Base-by-base conservation (phyloP, 225 moss, liverwort and hornwort genomes). In the Antitrichia curtipendula region DNA sequence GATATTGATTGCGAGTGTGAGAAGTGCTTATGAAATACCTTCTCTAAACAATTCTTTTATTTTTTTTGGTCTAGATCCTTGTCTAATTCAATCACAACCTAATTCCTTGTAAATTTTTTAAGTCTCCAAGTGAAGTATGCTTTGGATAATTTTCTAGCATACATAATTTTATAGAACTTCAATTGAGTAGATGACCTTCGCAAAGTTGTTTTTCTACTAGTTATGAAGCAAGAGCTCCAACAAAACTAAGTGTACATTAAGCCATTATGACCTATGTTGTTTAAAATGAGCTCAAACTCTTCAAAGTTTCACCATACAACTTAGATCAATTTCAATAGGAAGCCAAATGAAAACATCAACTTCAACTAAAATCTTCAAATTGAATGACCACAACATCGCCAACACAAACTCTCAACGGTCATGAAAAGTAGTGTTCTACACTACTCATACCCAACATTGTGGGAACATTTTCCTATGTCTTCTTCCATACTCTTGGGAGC, bases 401-500 rank as follows among this genome's bases (percentile, higher is more conserved):
- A 16, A 28, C 3, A 0, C 16, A 71, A 43, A 16, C n/a, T n/a
- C 2, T 71, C 5, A 41, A 27, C 0, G 3, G 2, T 16, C 1
- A 71, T 43, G 1, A 71, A n/a, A 43, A 71, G 3, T 43, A 14
- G 2, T 16, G 9, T 43, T 43, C 0, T 27, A 0, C 1, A 3
- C 1, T 71, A 0, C 3, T 27, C 3, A 16, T 1, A 43, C n/a
- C 3, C 43, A 71, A 16, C 16, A 25, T 43, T 1, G 0, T 27
- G 2, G 16, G 10, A 28, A 71, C 0, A 0, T 9, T 8, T 70
- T 71, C 1, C 0, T 0, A 1, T 16, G 1, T 16, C 1, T 1
- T 27, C 16, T 2, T 1, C 6, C 1, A 45, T 29, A 45, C 17
- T 45, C 28, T 43, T 16, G 2, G 2, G 3, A 43, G 3, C 0